Evolutionary conservation across 2,329 filamentous ascomycete genomes (phyloP).

Genomic region (Penicillium polonicum): DNA sequence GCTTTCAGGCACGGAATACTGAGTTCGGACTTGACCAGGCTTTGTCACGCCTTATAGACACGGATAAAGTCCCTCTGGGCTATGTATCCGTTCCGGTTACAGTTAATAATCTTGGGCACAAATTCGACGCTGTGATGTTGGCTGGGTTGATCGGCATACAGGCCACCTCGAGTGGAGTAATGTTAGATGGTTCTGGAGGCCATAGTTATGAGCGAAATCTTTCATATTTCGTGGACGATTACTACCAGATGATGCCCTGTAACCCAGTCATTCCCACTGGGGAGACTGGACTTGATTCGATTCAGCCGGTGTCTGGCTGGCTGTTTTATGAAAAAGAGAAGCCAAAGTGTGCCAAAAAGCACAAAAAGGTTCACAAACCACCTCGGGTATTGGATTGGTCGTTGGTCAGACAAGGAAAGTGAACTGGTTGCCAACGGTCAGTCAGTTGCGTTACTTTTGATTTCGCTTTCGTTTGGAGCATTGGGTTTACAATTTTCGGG

Average conservation of each 20-base stretch:
- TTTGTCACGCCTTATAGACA: background rate
- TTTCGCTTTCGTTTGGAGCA: background rate
- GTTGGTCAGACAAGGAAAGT: background rate
- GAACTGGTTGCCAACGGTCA: background rate
- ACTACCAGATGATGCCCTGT: background rate
- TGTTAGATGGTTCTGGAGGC: background rate
- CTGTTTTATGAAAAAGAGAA: background rate
- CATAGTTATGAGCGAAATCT: background rate
- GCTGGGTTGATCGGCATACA: background rate
- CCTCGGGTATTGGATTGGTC: background rate
- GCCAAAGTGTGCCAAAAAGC: background rate
- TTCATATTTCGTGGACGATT: background rate
- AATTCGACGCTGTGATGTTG: background rate
- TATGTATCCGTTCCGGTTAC: background rate
- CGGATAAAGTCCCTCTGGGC: background rate
- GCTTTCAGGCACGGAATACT: background rate
- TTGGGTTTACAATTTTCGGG: background rate
- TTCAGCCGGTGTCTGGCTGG: background rate
- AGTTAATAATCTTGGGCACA: background rate
- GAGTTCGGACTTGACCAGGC: background rate
- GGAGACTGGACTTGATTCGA: background rate
- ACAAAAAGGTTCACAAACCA: background rate
- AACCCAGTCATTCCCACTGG: background rate
- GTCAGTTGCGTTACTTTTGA: background rate
- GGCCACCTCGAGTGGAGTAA: background rate